Evolutionary conservation across 371 early-diverging fungal genomes (phyloP).

Genomic region (Apophysomyces elegans): DNA sequence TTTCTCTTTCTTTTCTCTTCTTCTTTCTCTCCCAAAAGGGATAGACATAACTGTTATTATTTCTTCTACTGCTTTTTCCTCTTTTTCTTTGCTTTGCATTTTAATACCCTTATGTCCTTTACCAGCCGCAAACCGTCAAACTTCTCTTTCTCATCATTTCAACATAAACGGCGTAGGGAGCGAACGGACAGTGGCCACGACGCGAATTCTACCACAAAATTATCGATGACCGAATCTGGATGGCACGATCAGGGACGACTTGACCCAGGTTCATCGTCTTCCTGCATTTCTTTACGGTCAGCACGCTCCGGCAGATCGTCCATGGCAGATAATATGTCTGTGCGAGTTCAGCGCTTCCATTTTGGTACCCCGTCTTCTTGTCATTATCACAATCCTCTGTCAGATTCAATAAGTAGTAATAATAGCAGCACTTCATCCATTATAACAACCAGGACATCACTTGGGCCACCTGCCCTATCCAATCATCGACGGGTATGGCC

Average conservation of each 20-base stretch:
- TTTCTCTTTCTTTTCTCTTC: too few species aligned
- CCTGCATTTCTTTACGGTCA: constrained; percentile 13
- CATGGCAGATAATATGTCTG: constrained; percentile 18
- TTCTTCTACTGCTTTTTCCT: too few species aligned
- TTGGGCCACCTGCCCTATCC: constrained; percentile 4
- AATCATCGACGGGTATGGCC: constrained; percentile 14
- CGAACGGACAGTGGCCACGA: constrained; percentile 25
- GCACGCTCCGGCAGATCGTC: constrained; percentile 19
- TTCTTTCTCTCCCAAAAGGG: too few species aligned
- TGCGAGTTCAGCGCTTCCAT: constrained; percentile 21
- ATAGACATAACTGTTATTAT: too few species aligned
- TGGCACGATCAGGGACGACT: not conserved
- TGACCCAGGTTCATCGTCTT: not conserved
- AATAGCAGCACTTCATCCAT: not conserved
- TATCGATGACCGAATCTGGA: not conserved
- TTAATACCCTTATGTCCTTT: not conserved
- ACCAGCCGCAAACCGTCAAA: not conserved
- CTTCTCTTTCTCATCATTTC: not conserved
- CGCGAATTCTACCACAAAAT: constrained; percentile 4
- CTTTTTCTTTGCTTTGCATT: not conserved
- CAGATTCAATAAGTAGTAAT: not conserved
- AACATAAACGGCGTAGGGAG: constrained; percentile 11
- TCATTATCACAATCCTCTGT: constrained; percentile 4
- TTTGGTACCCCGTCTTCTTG: constrained; percentile 27
- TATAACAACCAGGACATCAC: constrained; percentile 9